These are phyloP conservation scores for Paramecium octaurelia DNA, from an alignment of 73 alveolate species.

Conservation along the genomic window DNA sequence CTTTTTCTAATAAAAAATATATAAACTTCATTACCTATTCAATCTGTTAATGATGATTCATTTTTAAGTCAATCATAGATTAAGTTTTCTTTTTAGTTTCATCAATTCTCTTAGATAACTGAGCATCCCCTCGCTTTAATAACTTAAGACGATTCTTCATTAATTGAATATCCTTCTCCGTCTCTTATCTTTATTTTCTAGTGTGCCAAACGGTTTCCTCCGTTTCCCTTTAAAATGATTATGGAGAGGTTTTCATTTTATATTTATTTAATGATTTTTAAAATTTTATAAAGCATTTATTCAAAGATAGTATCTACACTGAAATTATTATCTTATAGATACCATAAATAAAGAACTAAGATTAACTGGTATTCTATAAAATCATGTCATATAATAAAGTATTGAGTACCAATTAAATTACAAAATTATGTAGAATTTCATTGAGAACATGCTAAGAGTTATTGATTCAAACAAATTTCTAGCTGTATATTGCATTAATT, in stretches of 20 bases:
- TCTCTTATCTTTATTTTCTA: neutral
- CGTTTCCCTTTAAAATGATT: neutral
- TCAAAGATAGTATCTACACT: neutral
- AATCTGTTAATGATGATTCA: neutral
- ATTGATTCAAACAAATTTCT: no score
- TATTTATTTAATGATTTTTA: neutral
- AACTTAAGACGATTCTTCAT: slow-evolving; percentile 10
- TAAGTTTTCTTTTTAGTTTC: slow-evolving; percentile 47
- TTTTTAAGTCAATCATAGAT: slow-evolving; percentile 40
- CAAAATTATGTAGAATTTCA: neutral
- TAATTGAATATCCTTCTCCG: slow-evolving; percentile 29
- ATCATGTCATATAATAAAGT: neutral
- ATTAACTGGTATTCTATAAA: neutral
- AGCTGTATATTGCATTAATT: neutral
- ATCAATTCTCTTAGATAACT: slow-evolving; percentile 23
- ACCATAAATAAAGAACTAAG: neutral
- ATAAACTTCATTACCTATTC: slow-evolving; percentile 26
- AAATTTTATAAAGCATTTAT: neutral
- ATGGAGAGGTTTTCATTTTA: slow-evolving; percentile 32
- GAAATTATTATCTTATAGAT: neutral
- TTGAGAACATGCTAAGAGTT: neutral
- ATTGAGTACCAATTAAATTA: neutral
- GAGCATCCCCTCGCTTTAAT: neutral
- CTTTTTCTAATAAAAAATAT: neutral
- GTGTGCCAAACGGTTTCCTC: slow-evolving; percentile 42